Conservation (phyloP, 2,329 filamentous ascomycete genomes). For the Aureobasidium sp. region DNA sequence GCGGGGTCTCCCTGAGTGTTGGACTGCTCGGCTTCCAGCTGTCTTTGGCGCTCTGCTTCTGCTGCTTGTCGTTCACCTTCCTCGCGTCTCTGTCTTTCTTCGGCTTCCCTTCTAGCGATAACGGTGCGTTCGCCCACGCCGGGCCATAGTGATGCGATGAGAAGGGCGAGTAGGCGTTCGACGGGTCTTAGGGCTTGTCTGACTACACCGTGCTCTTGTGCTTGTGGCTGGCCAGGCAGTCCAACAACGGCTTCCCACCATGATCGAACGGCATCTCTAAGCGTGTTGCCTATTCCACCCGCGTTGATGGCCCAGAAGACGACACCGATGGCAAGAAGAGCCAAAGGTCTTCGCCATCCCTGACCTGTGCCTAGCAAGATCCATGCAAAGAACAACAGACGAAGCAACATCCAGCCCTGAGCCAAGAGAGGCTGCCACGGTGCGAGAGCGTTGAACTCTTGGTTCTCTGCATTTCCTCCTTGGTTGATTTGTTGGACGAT, state of each 20-base stretch:
- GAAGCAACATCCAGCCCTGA: constrained; percentile 48
- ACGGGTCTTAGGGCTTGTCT: constrained; percentile 34
- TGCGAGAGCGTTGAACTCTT: constrained; percentile 8
- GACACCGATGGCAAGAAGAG: constrained; percentile 31
- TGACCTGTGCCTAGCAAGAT: constrained; percentile 44
- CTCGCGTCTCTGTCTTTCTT: constrained; percentile 27
- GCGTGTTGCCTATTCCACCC: constrained; percentile 9
- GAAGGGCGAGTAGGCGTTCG: constrained; percentile 51
- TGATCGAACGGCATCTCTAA: constrained; percentile 26
- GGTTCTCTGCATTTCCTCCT: background rate
- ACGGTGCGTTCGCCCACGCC: constrained; percentile 55
- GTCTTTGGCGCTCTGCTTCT: constrained; percentile 12
- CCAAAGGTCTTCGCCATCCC: constrained; percentile 34
- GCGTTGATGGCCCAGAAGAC: constrained; percentile 35
- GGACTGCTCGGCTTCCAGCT: background rate
- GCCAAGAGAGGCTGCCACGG: constrained; percentile 29
- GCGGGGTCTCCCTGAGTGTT: background rate
- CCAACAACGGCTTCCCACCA: constrained; percentile 39
- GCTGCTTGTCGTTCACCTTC: constrained; percentile 11
- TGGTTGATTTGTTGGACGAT: background rate
- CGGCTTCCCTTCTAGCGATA: constrained; percentile 40
- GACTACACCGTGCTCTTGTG: constrained; percentile 18
- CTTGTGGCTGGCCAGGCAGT: constrained; percentile 14
- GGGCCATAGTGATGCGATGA: constrained; percentile 53
- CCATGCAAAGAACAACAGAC: constrained; percentile 50